Evolutionary conservation across 106 monocot species (phyloP), one percentile per base, ranked within the genome.

Genomic region (Allium sativum): DNA sequence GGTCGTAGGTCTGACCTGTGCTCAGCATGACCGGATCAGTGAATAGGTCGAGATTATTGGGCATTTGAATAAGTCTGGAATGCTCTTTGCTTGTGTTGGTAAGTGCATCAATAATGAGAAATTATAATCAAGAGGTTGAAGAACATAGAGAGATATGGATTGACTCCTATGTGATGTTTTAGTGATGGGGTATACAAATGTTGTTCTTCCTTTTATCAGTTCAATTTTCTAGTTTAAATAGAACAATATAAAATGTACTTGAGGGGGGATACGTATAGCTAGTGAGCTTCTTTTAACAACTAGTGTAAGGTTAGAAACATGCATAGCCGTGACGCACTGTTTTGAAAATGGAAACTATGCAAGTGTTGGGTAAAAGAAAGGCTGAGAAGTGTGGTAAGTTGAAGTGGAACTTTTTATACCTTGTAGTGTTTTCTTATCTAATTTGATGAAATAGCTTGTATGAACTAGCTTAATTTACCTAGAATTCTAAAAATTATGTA

Each of bases 11-110:
- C 17, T 67, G 66, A 10, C 66, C 66, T 4, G 66, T 67, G 42
- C 66, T 67, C 44, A 67, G 66, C 10, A 54, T 67, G 42, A 67
- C 66, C 4, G 66, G 66, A 67, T 67, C 66, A 41, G 54, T 55
- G 66, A 67, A 54, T 18, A 67, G 53, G 12, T 67, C 66, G 7
- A 67, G 66, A 44, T 67, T 9, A 67, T 67, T 43, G 66, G 66
- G 55, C 66, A 67, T 19, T 41, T 12, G 14, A 67, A 67, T 44
- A 67, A 19, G 18, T 41, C 17, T 18, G 66, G 66, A 43, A 67
- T 67, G 66, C 55, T 18, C 66, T 55, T 62, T 12, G 13, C 22
- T 14, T 45, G 10, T 42, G 15, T 42, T 31, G 15, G 3, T 40
- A 10, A 42, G 42, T 42, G 42, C 10, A 2, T n/a, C 0, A 15